Base-by-base conservation (phyloP, 257 asterid species). In the Verbascum thapsus region DNA sequence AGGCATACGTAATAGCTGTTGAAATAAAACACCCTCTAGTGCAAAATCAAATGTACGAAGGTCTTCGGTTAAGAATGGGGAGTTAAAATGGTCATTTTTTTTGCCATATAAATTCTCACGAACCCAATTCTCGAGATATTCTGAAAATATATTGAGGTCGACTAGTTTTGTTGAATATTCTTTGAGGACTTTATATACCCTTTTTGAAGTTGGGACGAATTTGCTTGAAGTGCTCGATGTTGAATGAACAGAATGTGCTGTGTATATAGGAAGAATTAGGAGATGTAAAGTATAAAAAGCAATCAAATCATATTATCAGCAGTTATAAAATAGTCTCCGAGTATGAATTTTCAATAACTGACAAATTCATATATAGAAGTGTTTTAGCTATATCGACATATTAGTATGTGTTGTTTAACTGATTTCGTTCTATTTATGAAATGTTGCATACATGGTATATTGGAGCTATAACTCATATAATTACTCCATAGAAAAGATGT, bases 1-100 rank as follows among this genome's bases (percentile, higher is more conserved):
- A 17, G 97, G 95, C 97, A 89, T 89, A 40, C 97, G 97, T 30
- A 84, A 73, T n/a, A 89, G 81, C 78, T 86, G 95, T 73, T 89
- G 97, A 75, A 89, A 87, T 63, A 76, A 17, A 51, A 89, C 69
- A 13, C 91, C 89, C 67, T 89, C 97, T 71, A 89, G 67, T 32
- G 97, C 91, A 53, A 64, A 89, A 73, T 89, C 97, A 10, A 89
- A 84, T 43, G 80, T 76, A 9, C 76, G 81, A 20, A 89, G 61
- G 18, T 84, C 91, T 17, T 84, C 94, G 32, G 78, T 74, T n/a
- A 51, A 64, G 74, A 86, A 89, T 47, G 91, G 91, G 34, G 89
- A 63, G 66, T 68, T 69, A 61, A 80, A 79, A 67, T 63, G 67
- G 30, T 63, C 69, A 18, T 57, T 38, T 34, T 59, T 66, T 49